Conservation (phyloP, 257 asterid genomes). For the Plantago elongata region DNA sequence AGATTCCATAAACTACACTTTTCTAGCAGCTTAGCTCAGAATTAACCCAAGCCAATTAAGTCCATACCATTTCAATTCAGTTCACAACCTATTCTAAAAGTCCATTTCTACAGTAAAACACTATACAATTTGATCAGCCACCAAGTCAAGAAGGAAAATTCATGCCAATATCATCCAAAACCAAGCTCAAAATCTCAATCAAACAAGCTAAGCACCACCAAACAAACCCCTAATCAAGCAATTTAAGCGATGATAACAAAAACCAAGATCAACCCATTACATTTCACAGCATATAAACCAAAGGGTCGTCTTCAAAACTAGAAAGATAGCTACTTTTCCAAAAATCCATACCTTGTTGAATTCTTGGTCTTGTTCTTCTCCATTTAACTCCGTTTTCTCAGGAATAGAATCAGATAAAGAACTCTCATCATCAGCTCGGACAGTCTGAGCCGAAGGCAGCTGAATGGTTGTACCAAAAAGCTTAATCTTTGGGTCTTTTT, state of each 20-base stretch:
- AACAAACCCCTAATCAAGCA: constrained; percentile 18
- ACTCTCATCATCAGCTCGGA: constrained; percentile 30
- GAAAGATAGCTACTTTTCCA: constrained; percentile 2
- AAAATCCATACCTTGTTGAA: constrained; percentile 41
- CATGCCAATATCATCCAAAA: too few relatives aligned
- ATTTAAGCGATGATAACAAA: constrained; percentile 19
- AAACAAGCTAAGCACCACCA: background rate
- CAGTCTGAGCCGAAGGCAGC: constrained; percentile 37
- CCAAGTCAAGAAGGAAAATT: too few relatives aligned
- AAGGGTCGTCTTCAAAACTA: constrained; percentile 16
- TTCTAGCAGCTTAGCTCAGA: too few relatives aligned
- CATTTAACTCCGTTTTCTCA: constrained; percentile 31
- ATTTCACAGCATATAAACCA: constrained; percentile 7
- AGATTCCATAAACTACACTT: too few relatives aligned
- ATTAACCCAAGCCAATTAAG: too few relatives aligned
- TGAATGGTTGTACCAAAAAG: constrained; percentile 83
- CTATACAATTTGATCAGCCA: too few relatives aligned
- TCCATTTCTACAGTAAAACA: too few relatives aligned
- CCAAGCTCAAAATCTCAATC: background rate
- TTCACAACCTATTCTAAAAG: too few relatives aligned
- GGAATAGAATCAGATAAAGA: constrained; percentile 35
- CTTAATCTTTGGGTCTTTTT: constrained; percentile 79
- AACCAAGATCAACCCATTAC: constrained; percentile 33
- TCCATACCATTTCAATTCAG: too few relatives aligned
- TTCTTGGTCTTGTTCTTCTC: constrained; percentile 42